These are phyloP conservation scores for Ustilago trichophora DNA, from an alignment of 1,284 basidiomycete species.

Conservation along the genomic window DNA sequence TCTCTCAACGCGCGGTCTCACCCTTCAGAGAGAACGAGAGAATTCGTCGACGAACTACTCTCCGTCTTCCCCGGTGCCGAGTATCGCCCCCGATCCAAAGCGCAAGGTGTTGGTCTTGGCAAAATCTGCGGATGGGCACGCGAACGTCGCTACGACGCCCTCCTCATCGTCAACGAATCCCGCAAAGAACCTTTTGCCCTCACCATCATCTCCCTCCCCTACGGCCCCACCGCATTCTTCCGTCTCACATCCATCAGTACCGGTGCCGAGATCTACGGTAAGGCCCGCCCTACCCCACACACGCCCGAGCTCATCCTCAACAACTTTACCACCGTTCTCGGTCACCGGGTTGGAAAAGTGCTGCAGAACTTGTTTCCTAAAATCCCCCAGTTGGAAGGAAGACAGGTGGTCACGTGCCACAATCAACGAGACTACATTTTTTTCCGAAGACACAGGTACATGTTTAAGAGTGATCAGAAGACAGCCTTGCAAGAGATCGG, in stretches of 20 bases:
- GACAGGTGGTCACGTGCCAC: conserved; percentile 96
- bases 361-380: conserved; percentile 96
- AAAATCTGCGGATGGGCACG: conserved; percentile 93
- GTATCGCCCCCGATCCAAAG: conserved; percentile 87
- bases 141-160: conserved; percentile 83
- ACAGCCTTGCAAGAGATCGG: conserved; percentile 97
- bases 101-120: conserved; percentile 91
- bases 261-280: conserved; percentile 83
- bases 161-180: conserved; percentile 94
- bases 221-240: conserved; percentile 95
- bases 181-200: conserved; percentile 80
- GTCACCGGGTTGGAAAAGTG: conserved; percentile 89
- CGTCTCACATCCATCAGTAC: conserved; percentile 88
- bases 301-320: conserved; percentile 95
- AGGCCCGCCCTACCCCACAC: conserved; percentile 90
- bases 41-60: conserved; percentile 80
- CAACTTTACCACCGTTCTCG: conserved; percentile 91
- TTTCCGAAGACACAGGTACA: conserved; percentile 94
- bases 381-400: conserved; percentile 91
- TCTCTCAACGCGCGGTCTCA: conserved; percentile 73
- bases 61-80: conserved; percentile 94
- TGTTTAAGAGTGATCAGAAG: conserved; percentile 81
- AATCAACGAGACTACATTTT: conserved; percentile 99
- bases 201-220: conserved; percentile 87
- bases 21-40: conserved; percentile 67